phyloP scores from a whole-genome alignment of 352 stramenopile species.

The Sclerospora graminicola region DNA sequence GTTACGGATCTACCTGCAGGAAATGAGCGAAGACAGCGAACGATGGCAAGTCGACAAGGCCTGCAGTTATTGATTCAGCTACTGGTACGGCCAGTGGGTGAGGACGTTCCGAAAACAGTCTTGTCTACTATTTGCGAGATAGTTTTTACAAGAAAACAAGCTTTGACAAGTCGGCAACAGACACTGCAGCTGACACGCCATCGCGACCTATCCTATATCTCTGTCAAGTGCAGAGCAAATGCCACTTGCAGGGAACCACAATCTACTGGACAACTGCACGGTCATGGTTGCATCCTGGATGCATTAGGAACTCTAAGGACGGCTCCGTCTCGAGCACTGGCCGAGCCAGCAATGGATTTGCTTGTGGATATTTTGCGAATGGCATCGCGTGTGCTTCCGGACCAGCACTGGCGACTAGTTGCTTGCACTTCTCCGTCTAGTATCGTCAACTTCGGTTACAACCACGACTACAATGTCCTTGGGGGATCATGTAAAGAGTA shows the following conservation, averaged over 20 bases:
- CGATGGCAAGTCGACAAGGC: too few relatives aligned
- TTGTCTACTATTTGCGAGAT: conserved; percentile 84
- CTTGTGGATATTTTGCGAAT: too few relatives aligned
- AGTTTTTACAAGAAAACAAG: conserved; percentile 87
- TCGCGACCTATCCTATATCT: conserved; percentile 53
- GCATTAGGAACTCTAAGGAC: conserved; percentile 74
- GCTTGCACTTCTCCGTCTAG: conserved; percentile 62
- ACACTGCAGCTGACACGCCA: conserved; percentile 27
- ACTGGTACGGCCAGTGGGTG: conserved; percentile 72
- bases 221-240: too few relatives aligned
- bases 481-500: conserved; percentile 56
- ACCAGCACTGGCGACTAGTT: conserved; percentile 79
- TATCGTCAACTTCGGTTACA: conserved; percentile 69
- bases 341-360: too few relatives aligned
- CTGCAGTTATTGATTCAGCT: too few relatives aligned
- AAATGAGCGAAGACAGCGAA: too few relatives aligned
- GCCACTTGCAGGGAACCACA: conserved; percentile 65
- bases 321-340: too few relatives aligned
- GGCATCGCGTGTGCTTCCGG: conserved; percentile 63
- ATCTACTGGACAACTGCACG: conserved; percentile 84
- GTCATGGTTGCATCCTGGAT: conserved; percentile 77
- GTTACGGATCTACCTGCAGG: too few relatives aligned
- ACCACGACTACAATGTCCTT: conserved; percentile 60
- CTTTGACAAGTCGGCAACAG: conserved; percentile 26
- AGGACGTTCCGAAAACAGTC: conserved; percentile 84